phyloP scores from a whole-genome alignment of 2,329 filamentous ascomycete species.

The Phyllosticta citrichinensis region DNA sequence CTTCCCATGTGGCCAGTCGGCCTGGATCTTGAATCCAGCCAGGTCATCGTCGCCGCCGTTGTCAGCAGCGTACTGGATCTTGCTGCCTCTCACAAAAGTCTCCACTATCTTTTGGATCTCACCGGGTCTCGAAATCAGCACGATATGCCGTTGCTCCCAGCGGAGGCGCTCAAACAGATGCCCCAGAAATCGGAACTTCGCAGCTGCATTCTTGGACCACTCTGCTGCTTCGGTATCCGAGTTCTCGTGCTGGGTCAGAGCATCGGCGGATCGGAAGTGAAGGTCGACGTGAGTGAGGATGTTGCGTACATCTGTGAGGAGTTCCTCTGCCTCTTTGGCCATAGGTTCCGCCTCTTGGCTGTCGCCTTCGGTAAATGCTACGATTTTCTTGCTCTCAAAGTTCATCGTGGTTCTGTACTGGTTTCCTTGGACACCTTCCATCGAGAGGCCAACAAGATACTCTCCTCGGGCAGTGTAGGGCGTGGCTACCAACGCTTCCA shows the following conservation, averaged over 20 bases:
- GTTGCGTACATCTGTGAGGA: neutral
- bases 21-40: neutral
- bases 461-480: neutral
- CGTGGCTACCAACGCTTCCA: neutral
- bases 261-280: neutral
- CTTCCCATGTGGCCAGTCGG: neutral
- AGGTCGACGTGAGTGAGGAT: constrained; percentile 6
- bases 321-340: neutral
- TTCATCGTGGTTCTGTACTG: constrained; percentile 4
- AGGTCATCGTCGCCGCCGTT: neutral
- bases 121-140: constrained; percentile 20
- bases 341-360: neutral
- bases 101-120: constrained; percentile 22
- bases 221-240: constrained; percentile 12
- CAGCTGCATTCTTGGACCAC: constrained; percentile 15
- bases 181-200: constrained; percentile 29
- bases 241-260: constrained; percentile 14
- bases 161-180: constrained; percentile 20
- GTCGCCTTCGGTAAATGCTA: neutral
- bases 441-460: constrained; percentile 6
- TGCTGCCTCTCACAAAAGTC: constrained; percentile 19
- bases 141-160: constrained; percentile 17
- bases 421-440: constrained; percentile 8
- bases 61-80: constrained; percentile 11
- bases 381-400: neutral